Base-by-base conservation (phyloP, 2,329 filamentous ascomycete species). In the Nannizzia gypsea region DNA sequence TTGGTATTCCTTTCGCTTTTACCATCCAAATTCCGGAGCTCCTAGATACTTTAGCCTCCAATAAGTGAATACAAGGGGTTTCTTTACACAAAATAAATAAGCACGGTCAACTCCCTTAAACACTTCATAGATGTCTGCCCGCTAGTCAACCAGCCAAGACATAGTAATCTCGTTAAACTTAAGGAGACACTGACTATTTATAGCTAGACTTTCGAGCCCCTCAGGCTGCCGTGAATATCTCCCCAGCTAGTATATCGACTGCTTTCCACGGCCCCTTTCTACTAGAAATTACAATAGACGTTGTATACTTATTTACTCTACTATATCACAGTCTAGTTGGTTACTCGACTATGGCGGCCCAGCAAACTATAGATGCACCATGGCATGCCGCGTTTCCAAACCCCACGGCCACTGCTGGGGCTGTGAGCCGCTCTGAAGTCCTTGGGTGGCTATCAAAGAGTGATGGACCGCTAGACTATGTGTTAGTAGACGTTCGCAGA, bases 401-500 rank as follows among this genome's bases (percentile, higher is more conserved):
- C 1, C 74, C 75, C 3, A 69, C 63, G 57, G 67, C 63, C n/a
- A 59, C 62, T 0, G 67, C 68, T 2, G 58, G 67, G 2, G 62
- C 64, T 3, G 63, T 75, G 55, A 67, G 69, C 9, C 69, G 70
- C 26, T 63, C 70, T 48, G 71, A 73, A 15, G 61, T 77, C 2
- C 64, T 77, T n/a, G 62, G 68, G 20, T 71, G 73, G 70, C 62
- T 77, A 9, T 67, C 68, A 13, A 66, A 67, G 52, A 68, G 64
- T 57, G 61, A 63, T 58, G 64, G 72, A 62, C 24, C 31, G 11
- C 28, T 54, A 31, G 64, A 69, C 31, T 78, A 72, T 63, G 64
- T 79, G 0, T 67, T 79, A 6, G 70, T 81, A 9, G 78, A 80
- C 64, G 64, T 81, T 26, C 74, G 78, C 42, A 69, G 76, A 15